Evolutionary conservation across 306 rosid species (phyloP).

Genomic region (Lathyrus tuberosus): DNA sequence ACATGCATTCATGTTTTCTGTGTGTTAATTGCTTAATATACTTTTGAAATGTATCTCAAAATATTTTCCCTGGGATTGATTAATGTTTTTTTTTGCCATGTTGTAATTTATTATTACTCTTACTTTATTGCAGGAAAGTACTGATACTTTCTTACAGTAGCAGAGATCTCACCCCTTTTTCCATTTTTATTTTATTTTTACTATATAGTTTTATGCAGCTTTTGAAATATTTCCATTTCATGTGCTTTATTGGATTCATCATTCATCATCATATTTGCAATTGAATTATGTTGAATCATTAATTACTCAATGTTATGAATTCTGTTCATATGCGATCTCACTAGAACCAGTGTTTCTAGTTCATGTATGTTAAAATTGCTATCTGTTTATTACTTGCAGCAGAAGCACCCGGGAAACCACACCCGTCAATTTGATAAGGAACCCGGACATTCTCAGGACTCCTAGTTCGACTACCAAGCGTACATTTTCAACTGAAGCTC

Average conservation of each 20-base stretch:
- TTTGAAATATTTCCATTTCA: conserved; percentile 10
- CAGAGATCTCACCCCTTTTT: conserved; percentile 1
- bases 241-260: not conserved
- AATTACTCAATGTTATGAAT: not conserved
- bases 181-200: conserved; percentile 18
- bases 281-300: not conserved
- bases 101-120: not conserved
- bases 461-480: conserved; percentile 90
- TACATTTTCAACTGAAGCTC: conserved; percentile 54
- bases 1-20: conserved; percentile 15
- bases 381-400: conserved; percentile 42
- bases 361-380: not conserved
- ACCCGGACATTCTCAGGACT: conserved; percentile 60
- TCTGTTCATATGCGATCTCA: not conserved
- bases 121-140: conserved; percentile 5
- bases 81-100: not conserved
- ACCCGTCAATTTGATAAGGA: conserved; percentile 85
- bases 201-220: not conserved
- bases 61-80: not conserved
- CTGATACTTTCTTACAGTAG: not conserved
- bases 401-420: conserved; percentile 93
- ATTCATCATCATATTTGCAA: not conserved
- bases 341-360: conserved; percentile 6
- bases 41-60: not conserved
- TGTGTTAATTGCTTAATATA: not conserved